These are phyloP conservation scores for Talaromyces sp. DNA, from an alignment of 2,329 filamentous ascomycete species.

Conservation along the genomic window DNA sequence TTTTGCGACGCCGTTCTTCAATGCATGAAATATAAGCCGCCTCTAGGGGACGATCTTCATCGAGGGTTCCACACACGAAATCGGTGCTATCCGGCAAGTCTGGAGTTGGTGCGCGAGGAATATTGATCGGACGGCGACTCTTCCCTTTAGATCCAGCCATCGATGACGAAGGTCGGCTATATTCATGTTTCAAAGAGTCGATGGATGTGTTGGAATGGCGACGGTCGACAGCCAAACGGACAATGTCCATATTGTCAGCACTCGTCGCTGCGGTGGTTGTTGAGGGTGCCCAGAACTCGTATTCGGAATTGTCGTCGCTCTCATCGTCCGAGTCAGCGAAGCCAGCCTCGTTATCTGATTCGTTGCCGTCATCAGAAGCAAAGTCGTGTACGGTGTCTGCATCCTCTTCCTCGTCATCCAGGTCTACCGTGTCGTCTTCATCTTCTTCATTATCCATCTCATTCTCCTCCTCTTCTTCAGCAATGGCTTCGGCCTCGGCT, in stretches of 20 bases:
- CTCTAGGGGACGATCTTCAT: slow-evolving; percentile 92
- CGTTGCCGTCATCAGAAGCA: slow-evolving; percentile 60
- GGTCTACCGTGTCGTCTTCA: slow-evolving; percentile 58
- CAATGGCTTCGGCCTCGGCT: slow-evolving; percentile 81
- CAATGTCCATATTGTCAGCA: slow-evolving; percentile 46
- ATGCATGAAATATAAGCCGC: slow-evolving; percentile 84
- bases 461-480: slow-evolving; percentile 61
- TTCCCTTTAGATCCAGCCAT: slow-evolving; percentile 24
- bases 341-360: slow-evolving; percentile 72
- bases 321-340: slow-evolving; percentile 66
- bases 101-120: slow-evolving; percentile 59
- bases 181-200: slow-evolving; percentile 42
- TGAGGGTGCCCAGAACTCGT: slow-evolving; percentile 58
- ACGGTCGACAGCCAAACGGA: slow-evolving; percentile 44
- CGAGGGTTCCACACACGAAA: slow-evolving; percentile 96
- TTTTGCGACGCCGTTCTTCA: slow-evolving; percentile 73
- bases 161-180: slow-evolving; percentile 21
- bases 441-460: slow-evolving; percentile 45
- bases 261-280: slow-evolving; percentile 48
- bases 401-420: slow-evolving; percentile 52
- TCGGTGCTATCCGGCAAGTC: slow-evolving; percentile 95
- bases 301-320: slow-evolving; percentile 59
- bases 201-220: slow-evolving; percentile 51
- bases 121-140: slow-evolving; percentile 37
- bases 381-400: slow-evolving; percentile 52